Base-by-base conservation (phyloP, 192 early-diverging fungal species). In the Paraglomus brasilianum region DNA sequence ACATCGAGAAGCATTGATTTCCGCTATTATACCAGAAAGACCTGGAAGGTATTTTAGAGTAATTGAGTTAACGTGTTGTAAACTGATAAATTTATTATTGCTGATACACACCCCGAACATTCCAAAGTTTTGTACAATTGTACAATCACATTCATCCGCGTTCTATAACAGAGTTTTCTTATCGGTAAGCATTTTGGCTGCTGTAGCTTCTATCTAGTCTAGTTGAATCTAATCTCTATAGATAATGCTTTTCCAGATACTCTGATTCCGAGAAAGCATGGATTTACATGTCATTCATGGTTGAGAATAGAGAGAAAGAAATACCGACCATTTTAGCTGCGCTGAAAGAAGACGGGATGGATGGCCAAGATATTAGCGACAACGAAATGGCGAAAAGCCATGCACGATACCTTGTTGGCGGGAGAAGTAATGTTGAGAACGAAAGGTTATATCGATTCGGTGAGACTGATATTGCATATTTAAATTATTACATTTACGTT, bases 301-400 rank as follows among this genome's bases (percentile, higher is more conserved):
- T 96, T 51, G 74, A 85, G 39, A 84, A 94, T 72, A 82, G 90
- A 13, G 77, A 80, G 0, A 50, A 45, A 44, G 95, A 98, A 63
- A 80, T 96, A 5, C 77, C 81, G 0, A 71, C 83, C 40, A 86
- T 99, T 70, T 76, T 96, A 48, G 69, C 72, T 9, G 71, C 77
- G n/a, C 78, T 96, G 43, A 57, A 30, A 17, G 62, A 77, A 6
- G 75, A 82, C 22, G 83, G 81, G 9, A 94, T 97, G 88, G 52
- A 83, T 11, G 91, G 83, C 15, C 85, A 79, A 64, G 96, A 99
- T 74, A 87, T 93, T n/a, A 90, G 86, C 44, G 83, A 91, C 65
- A 96, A 97, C 67, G 97, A 95, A 74, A 81, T 95, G 77, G 97
- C 95, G 38, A 99, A 99, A 74, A 85, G 87, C n/a, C 97, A 99